These are phyloP conservation scores for Hymenoscyphus albidus DNA, from an alignment of 2,329 filamentous ascomycete species.

Conservation along the genomic window DNA sequence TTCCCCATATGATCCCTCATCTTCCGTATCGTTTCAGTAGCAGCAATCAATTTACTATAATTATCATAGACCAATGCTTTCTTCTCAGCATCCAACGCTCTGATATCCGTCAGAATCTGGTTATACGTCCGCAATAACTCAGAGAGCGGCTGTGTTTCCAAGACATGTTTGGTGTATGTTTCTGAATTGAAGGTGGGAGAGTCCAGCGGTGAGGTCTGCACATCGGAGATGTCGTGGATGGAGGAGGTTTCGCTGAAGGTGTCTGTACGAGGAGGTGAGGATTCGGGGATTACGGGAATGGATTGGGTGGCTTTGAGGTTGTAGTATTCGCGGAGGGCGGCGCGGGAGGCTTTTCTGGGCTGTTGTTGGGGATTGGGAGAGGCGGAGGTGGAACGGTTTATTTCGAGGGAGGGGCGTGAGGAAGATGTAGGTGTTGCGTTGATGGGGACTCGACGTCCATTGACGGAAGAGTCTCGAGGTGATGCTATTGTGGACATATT, in stretches of 20 bases:
- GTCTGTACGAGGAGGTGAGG: constrained; percentile 21
- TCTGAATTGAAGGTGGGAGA: constrained; percentile 66
- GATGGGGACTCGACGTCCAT: constrained; percentile 54
- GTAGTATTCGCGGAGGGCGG: constrained; percentile 91
- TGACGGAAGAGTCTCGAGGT: constrained; percentile 55
- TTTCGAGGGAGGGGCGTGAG: constrained; percentile 68
- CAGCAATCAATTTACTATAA: constrained; percentile 93
- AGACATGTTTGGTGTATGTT: constrained; percentile 59
- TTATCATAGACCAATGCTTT: constrained; percentile 98
- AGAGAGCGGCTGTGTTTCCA: constrained; percentile 61
- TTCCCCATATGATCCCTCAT: constrained; percentile 82
- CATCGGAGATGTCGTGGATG: constrained; percentile 46
- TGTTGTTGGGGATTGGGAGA: constrained; percentile 43
- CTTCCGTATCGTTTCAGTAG: constrained; percentile 91
- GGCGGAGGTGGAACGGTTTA: constrained; percentile 54
- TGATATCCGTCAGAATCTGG: constrained; percentile 71
- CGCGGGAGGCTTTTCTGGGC: constrained; percentile 55
- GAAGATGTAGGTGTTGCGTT: constrained; percentile 69
- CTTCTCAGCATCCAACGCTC: constrained; percentile 89
- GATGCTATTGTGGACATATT: constrained; percentile 63
- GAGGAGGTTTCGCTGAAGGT: constrained; percentile 33
- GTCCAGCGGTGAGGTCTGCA: constrained; percentile 70
- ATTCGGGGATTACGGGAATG: constrained; percentile 25
- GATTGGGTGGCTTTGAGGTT: constrained; percentile 57
- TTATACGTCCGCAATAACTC: constrained; percentile 69